Evolutionary conservation across 1,284 basidiomycete genomes (phyloP), one percentile per base, ranked within the genome.

Genomic region (Cutaneotrichosporon daszewskae): DNA sequence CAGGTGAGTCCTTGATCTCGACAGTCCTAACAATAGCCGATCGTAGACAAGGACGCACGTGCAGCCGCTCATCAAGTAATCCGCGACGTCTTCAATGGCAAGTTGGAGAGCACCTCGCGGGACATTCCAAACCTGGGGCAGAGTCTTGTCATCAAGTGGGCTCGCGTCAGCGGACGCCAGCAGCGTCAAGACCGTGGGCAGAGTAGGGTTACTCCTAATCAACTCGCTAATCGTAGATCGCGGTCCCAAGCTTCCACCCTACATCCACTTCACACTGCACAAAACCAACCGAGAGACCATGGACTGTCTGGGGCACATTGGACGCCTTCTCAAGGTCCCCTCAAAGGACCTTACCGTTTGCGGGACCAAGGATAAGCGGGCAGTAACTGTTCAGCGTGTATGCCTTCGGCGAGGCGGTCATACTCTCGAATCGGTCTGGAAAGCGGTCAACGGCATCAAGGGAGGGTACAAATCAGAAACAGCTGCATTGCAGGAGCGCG

Each of bases 221-320:
- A 14, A 16, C 7, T 6, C 13, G 8, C 9, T 31, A 8, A 9
- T 23, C 2, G 18, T 20, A 36, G 37, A 16, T n/a, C 29, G 20
- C 8, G 32, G 35, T 19, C 40, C 26, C 18, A 43, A 31, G 14
- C 57, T 71, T 2, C 75, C 75, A 0, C 85, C 85, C 0, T 99
- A 88, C 67, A 91, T 98, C 48, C 91, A 97, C 64, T 96, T 98
- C 69, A 90, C 89, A 0, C 73, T 99, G 29, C 94, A 96, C 66
- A 99, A 99, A 72, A 89, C 91, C 14, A 99, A 97, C 60, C 82
- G 95, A 33, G 95, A 99, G 63, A 94, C 90, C 3, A 91, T 96
- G 66, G 95, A 98, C 61, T 90, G 89, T 1, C 79, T 98, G 18
- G 76, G 79, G 0, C 77, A 91, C 58, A 71, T 96, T 26, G 77